phyloP scores from a whole-genome alignment of 768 basidiomycete species.

The Mycena leptocephala region DNA sequence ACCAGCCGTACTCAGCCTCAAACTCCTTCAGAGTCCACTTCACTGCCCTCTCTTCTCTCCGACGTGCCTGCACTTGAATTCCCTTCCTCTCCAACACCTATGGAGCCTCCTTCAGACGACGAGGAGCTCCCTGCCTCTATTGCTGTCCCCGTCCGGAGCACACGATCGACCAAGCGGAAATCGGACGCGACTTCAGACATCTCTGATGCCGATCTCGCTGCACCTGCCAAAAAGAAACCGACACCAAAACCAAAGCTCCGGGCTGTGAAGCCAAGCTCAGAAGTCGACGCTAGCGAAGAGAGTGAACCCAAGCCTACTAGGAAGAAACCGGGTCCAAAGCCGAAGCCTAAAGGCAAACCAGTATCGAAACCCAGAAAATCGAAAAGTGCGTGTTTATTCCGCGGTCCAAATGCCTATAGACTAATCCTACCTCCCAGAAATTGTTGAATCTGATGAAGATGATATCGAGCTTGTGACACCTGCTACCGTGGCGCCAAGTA shows the following conservation, averaged over 20 bases:
- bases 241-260: not conserved
- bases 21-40: slow-evolving; percentile 2
- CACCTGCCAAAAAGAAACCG: slow-evolving; percentile 15
- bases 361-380: not conserved
- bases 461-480: slow-evolving; percentile 5
- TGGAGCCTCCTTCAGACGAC: not conserved
- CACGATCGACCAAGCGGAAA: slow-evolving; percentile 7
- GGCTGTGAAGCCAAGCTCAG: slow-evolving; percentile 5
- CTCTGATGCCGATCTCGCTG: slow-evolving; percentile 13
- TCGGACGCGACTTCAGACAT: slow-evolving; percentile 4
- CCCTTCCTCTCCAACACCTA: not conserved
- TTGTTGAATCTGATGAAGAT: slow-evolving; percentile 4
- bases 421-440: not conserved
- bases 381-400: slow-evolving; percentile 14
- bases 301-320: slow-evolving; percentile 1
- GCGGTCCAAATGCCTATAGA: not conserved
- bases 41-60: not conserved
- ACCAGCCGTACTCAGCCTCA: slow-evolving; percentile 6
- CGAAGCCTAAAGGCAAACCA: not conserved
- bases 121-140: not conserved
- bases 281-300: not conserved
- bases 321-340: slow-evolving; percentile 14
- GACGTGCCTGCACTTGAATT: not conserved
- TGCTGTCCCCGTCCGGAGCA: not conserved
- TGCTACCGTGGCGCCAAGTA: slow-evolving; percentile 1